Evolutionary conservation across 108 stramenopile genomes (phyloP), one percentile per base, ranked within the genome.

Genomic region (Fragilaria radians): DNA sequence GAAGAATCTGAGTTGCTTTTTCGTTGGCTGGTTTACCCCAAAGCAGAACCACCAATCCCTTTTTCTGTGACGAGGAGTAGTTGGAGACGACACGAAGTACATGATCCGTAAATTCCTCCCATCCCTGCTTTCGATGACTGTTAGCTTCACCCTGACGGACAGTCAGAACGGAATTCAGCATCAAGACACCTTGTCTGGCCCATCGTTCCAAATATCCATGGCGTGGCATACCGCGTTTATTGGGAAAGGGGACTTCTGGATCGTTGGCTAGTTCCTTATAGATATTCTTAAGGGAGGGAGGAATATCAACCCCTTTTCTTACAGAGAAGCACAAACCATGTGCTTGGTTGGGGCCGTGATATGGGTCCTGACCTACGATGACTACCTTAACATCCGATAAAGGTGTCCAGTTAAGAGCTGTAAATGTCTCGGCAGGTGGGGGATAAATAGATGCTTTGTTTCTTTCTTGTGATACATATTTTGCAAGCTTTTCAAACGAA

Each of bases 351-450:
- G 95, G 95, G 28, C 90, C 91, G 70, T 99, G 99, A 74, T 99
- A 99, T 3, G 99, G 99, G 69, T 99, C 99, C 65, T 99, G 99
- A 11, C 99, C 99, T n/a, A 99, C 74, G 63, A 99, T 96, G 11
- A 99, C 97, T 5, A 97, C 89, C 59, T 77, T 80, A 21, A 92
- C 73, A 17, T 72, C 52, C 5, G 81, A 63, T 27, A 96, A 66
- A 1, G 94, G 92, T 52, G 84, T 88, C 14, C 83, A 57, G 58
- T 97, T 92, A 28, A 99, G 70, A 11, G 97, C 95, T 14, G 96
- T 50, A 68, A 97, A 99, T 1, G 89, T 63, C 31, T 91, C 75
- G 19, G 67, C 61, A 5, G 72, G 49, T 0, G 97, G 93, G 0
- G 99, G 99, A 63, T 73, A 99, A 19, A 99, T 67, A 4, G 75